Conservation (phyloP, 2,329 filamentous ascomycete genomes). For the Colletotrichum tropicale region DNA sequence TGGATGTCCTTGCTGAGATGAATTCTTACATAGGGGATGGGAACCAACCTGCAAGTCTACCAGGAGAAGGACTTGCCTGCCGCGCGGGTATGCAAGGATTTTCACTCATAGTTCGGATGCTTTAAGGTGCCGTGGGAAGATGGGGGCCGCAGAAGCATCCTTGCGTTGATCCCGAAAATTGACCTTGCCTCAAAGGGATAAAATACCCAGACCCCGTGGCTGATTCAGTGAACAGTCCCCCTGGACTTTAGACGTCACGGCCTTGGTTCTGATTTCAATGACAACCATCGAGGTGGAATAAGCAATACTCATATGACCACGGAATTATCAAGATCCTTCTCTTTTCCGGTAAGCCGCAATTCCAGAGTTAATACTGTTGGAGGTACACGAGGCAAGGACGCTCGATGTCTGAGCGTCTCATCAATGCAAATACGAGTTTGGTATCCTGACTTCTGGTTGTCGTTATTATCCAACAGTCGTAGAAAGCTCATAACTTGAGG, state of each 20-base stretch:
- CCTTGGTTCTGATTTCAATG: not conserved
- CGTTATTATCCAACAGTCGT: not conserved
- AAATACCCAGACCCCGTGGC: not conserved
- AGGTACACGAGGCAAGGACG: not conserved
- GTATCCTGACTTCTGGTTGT: not conserved
- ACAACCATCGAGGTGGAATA: not conserved
- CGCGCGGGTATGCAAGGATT: slow-evolving; percentile 1
- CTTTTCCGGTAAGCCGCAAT: not conserved
- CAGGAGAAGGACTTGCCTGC: not conserved
- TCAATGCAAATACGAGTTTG: not conserved
- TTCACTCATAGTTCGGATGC: not conserved
- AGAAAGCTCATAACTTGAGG: not conserved
- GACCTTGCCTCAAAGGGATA: not conserved
- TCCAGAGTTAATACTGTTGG: not conserved
- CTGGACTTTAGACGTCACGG: not conserved
- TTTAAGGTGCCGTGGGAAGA: not conserved
- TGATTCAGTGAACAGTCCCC: not conserved
- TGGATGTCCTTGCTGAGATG: not conserved
- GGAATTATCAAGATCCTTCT: not conserved
- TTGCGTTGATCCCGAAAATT: not conserved
- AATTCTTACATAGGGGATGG: not conserved
- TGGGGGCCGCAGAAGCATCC: not conserved
- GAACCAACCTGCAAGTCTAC: not conserved
- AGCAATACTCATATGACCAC: not conserved
- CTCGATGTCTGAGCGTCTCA: not conserved